Conservation (phyloP, 208 protist species). For the Crithidia bombi region DNA sequence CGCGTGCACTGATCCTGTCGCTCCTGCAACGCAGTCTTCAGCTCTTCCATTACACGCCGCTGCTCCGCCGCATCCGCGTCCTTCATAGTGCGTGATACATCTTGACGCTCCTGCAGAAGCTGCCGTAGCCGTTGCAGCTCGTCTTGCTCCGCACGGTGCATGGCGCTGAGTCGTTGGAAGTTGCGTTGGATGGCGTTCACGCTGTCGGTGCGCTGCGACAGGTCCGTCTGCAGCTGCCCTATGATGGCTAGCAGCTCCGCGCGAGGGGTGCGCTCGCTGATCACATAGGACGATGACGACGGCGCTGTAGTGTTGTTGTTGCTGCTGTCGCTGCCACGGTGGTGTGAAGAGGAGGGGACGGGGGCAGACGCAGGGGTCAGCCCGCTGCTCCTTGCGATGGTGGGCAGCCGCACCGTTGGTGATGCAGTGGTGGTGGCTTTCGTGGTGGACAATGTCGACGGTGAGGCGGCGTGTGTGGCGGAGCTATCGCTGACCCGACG, state of each 20-base stretch:
- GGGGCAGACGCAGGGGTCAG: background rate
- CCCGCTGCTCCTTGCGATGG: background rate
- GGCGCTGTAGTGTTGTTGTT: background rate
- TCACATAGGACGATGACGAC: conserved; percentile 15
- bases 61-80: background rate
- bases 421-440: background rate
- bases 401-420: conserved; percentile 5
- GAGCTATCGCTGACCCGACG: conserved; percentile 3
- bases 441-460: background rate
- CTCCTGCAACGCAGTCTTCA: background rate
- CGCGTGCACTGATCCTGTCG: background rate
- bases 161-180: conserved; percentile 82
- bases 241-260: conserved; percentile 51
- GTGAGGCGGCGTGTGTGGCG: background rate
- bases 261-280: conserved; percentile 39
- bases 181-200: conserved; percentile 92
- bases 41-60: background rate
- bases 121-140: conserved; percentile 45
- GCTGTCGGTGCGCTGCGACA: conserved; percentile 72
- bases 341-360: conserved; percentile 1
- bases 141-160: conserved; percentile 64
- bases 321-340: background rate
- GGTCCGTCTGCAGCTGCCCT: conserved; percentile 55
- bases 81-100: background rate
- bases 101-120: conserved; percentile 19